phyloP scores from a whole-genome alignment of 2,329 filamentous ascomycete species.

The Tolypocladium ophioglossoides region DNA sequence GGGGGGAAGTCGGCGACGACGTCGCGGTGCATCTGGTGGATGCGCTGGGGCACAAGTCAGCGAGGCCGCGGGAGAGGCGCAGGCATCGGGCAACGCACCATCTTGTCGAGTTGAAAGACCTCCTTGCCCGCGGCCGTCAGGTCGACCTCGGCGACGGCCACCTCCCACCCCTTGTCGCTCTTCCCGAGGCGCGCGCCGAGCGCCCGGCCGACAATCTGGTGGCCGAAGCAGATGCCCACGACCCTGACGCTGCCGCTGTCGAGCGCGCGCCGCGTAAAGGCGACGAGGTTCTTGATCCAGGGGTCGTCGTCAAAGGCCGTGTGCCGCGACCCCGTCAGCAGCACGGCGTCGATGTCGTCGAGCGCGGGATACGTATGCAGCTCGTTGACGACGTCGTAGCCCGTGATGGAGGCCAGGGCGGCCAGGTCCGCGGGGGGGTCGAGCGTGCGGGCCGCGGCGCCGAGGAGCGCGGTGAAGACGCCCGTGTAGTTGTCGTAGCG shows the following conservation, averaged over 20 bases:
- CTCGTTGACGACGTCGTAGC: constrained; percentile 60
- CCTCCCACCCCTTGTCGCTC: constrained; percentile 32
- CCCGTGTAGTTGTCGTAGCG: constrained; percentile 65
- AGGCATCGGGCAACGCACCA: constrained; percentile 11
- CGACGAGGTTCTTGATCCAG: constrained; percentile 32
- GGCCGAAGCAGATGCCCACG: constrained; percentile 37
- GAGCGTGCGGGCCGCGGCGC: constrained; percentile 38
- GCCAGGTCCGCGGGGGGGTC: constrained; percentile 27
- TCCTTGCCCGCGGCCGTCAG: constrained; percentile 28
- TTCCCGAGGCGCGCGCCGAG: constrained; percentile 25
- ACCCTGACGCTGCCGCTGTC: constrained; percentile 48
- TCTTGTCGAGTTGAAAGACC: constrained; percentile 25
- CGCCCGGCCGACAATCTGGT: constrained; percentile 35
- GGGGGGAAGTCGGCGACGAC: constrained; percentile 28
- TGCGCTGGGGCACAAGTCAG: constrained; percentile 13
- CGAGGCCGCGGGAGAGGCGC: neutral
- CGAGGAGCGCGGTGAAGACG: constrained; percentile 53
- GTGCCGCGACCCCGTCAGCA: constrained; percentile 66
- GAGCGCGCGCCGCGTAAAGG: constrained; percentile 23
- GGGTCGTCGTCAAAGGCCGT: constrained; percentile 30
- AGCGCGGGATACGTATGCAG: constrained; percentile 59
- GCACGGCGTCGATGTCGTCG: constrained; percentile 66
- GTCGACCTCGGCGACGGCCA: constrained; percentile 29
- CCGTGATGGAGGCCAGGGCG: constrained; percentile 45
- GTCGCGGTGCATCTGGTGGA: constrained; percentile 39